Evolutionary conservation across 106 monocot genomes (phyloP).

Genomic region (Acorus calamus): DNA sequence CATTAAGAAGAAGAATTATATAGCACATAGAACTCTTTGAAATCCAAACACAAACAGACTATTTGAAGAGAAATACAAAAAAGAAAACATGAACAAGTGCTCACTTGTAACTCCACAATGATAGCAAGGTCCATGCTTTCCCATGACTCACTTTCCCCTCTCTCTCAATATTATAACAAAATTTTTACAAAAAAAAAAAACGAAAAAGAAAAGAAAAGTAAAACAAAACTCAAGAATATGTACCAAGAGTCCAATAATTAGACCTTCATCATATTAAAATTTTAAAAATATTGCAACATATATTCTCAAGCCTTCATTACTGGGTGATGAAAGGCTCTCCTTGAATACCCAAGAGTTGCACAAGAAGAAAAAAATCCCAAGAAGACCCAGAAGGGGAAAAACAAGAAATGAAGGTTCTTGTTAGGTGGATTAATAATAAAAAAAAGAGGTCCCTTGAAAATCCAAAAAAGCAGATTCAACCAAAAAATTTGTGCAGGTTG

Average conservation of each 20-base stretch:
- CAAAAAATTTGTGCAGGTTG: no score
- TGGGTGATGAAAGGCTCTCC: constrained; percentile 13
- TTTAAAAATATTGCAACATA: constrained; percentile 9
- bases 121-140: constrained; percentile 93
- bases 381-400: constrained; percentile 1
- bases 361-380: constrained; percentile 2
- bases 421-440: no score
- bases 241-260: background rate
- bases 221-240: constrained; percentile 8
- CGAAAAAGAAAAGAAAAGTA: constrained; percentile 5
- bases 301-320: constrained; percentile 7
- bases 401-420: no score
- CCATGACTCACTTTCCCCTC: constrained; percentile 42
- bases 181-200: constrained; percentile 5
- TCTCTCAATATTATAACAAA: constrained; percentile 3
- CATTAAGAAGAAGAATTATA: no score
- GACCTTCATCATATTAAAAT: constrained; percentile 4
- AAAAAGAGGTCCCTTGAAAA: no score
- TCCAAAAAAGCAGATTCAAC: no score
- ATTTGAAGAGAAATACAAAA: constrained; percentile 6
- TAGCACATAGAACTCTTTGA: constrained; percentile 8
- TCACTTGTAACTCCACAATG: constrained; percentile 99
- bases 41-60: background rate
- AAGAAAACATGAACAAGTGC: constrained; percentile 37
- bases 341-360: constrained; percentile 15